A percentile compares a stretch with the other conserved stretches of the same genome.
Evolutionary conservation across 306 rosid species (phyloP).

Genomic region (Vicia sativa): DNA sequence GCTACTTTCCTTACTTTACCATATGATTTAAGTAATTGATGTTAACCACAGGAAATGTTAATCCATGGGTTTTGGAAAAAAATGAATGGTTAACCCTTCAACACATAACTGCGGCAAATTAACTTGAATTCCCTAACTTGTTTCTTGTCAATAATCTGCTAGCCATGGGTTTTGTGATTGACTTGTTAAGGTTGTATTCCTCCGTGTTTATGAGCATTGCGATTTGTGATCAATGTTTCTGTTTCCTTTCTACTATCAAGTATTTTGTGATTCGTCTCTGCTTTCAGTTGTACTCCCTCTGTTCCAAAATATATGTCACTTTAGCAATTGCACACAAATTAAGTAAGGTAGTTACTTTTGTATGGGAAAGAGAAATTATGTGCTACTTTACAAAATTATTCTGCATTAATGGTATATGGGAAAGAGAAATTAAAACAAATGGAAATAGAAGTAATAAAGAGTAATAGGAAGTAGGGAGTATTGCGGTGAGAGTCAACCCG

Average conservation of each 20-base stretch:
- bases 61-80: no score
- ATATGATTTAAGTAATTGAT: no score
- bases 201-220: neutral
- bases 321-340: no score
- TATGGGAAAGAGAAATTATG: no score
- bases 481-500: neutral
- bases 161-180: neutral
- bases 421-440: no score
- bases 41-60: no score
- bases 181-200: neutral
- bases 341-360: no score
- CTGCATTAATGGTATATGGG: no score
- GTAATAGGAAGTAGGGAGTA: neutral
- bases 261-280: neutral
- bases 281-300: neutral
- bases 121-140: neutral
- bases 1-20: neutral
- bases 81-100: neutral
- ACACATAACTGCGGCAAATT: neutral
- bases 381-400: no score
- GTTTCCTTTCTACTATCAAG: neutral
- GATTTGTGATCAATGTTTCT: neutral
- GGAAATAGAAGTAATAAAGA: no score
- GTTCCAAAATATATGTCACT: no score
- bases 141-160: neutral